A percentile compares a stretch with the other conserved stretches of the same genome.
Conservation (phyloP, 257 asterid species). For the Voacanga thouarsii region DNA sequence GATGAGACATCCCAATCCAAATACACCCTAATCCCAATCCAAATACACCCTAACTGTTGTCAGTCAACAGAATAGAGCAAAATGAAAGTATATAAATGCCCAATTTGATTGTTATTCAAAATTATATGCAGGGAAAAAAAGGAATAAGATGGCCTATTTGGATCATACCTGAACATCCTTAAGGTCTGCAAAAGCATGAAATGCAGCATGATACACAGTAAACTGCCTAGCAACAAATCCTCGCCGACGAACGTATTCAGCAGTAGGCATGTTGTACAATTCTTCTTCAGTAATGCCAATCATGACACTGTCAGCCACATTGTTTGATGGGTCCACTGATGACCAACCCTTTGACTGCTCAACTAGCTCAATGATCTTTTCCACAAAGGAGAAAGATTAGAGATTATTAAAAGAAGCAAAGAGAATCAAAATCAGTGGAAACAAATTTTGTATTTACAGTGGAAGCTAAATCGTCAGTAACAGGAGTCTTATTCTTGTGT, state of each 20-base stretch:
- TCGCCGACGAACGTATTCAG: constrained; percentile 72
- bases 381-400: constrained; percentile 27
- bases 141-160: neutral
- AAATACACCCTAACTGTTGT: too few species aligned
- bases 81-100: neutral
- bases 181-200: constrained; percentile 76
- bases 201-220: constrained; percentile 91
- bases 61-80: neutral
- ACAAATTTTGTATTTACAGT: constrained; percentile 43
- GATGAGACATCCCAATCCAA: too few species aligned
- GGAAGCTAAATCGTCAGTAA: constrained; percentile 53
- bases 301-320: constrained; percentile 72
- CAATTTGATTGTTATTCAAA: neutral
- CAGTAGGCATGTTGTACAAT: constrained; percentile 80
- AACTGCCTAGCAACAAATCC: constrained; percentile 52
- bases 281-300: constrained; percentile 87
- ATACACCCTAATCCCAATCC: too few species aligned
- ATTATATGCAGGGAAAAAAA: neutral
- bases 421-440: constrained; percentile 10
- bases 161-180: constrained; percentile 60
- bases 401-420: constrained; percentile 19
- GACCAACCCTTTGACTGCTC: constrained; percentile 99
- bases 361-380: constrained; percentile 87
- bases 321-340: constrained; percentile 70
- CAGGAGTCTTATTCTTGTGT: constrained; percentile 62